phyloP scores from a whole-genome alignment of 371 early-diverging fungal species.

The Mycotypha africana region DNA sequence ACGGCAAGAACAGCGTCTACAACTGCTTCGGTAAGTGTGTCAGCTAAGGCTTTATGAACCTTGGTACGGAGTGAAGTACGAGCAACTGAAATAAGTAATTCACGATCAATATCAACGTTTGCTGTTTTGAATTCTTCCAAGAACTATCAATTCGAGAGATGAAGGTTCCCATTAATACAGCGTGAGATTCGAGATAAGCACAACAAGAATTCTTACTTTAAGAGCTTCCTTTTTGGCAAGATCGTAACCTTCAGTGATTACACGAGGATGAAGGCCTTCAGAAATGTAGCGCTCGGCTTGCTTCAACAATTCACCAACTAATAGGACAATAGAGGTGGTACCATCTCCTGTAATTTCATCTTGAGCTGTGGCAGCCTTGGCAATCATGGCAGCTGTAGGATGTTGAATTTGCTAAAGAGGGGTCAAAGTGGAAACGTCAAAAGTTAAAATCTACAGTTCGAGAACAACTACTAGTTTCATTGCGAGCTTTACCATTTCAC shows the following conservation, averaged over 20 bases:
- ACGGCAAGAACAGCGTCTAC: constrained; percentile 96
- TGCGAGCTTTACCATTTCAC: constrained; percentile 84
- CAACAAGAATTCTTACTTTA: too few species aligned
- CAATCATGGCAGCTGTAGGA: constrained; percentile 99
- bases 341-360: constrained; percentile 99
- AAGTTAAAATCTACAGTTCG: not conserved
- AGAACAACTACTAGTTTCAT: constrained; percentile 5
- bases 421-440: not conserved
- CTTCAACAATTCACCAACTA: constrained; percentile 96
- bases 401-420: constrained; percentile 95
- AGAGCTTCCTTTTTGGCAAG: constrained; percentile 93
- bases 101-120: constrained; percentile 78
- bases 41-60: constrained; percentile 86
- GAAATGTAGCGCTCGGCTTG: constrained; percentile 93
- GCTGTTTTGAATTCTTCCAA: constrained; percentile 77
- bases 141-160: constrained; percentile 62
- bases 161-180: not conserved
- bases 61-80: constrained; percentile 97
- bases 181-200: too few species aligned
- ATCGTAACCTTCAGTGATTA: constrained; percentile 96
- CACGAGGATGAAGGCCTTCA: constrained; percentile 97
- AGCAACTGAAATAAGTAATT: constrained; percentile 87
- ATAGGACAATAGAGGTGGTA: constrained; percentile 94
- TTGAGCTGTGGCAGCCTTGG: constrained; percentile 97
- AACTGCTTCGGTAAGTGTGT: constrained; percentile 90